These are phyloP conservation scores for Rhodomyrtus tomentosa DNA, from an alignment of 345 rosid species.

Conservation along the genomic window DNA sequence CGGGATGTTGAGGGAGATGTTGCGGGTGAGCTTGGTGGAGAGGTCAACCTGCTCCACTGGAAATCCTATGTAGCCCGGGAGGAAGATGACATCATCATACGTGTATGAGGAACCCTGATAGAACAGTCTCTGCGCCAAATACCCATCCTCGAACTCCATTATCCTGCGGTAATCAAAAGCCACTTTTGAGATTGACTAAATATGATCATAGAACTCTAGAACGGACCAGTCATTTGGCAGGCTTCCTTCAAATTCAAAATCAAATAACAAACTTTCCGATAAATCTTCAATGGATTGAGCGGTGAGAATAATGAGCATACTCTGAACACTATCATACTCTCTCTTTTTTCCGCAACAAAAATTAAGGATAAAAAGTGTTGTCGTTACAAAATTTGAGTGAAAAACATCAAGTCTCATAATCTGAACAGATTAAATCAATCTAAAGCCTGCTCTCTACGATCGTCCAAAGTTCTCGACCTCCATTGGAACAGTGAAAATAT, in stretches of 20 bases:
- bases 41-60: slow-evolving; percentile 68
- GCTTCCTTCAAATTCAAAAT: background rate
- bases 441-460: background rate
- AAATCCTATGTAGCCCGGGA: slow-evolving; percentile 89
- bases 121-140: slow-evolving; percentile 30
- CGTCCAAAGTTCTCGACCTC: background rate
- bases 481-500: background rate
- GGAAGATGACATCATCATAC: slow-evolving; percentile 83
- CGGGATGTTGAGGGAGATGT: slow-evolving; percentile 60
- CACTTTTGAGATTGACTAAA: background rate
- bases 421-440: background rate
- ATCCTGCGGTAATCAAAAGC: background rate
- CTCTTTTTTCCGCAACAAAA: background rate
- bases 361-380: background rate
- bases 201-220: background rate
- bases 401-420: background rate
- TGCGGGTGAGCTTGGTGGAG: slow-evolving; percentile 58
- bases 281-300: background rate
- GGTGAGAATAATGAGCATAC: background rate
- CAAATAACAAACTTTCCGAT: background rate
- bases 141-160: slow-evolving; percentile 46
- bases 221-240: background rate
- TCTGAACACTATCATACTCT: background rate
- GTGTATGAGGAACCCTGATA: slow-evolving; percentile 77
- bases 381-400: background rate